Evolutionary conservation across 345 rosid species (phyloP).

Genomic region (Eucalyptus virginea): DNA sequence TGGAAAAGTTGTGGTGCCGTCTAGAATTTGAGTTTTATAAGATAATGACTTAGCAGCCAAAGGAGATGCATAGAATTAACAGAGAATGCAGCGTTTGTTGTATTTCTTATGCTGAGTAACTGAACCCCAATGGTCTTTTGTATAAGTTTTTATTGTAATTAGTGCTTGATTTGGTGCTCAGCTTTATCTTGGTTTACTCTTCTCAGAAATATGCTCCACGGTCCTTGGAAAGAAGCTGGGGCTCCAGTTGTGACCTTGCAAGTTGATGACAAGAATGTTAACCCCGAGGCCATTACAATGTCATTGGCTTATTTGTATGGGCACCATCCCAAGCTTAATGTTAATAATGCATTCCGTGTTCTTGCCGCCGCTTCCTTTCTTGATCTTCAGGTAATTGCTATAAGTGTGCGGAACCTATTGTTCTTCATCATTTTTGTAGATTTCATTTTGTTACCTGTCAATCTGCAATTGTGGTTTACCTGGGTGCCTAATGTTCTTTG

Average conservation of each 20-base stretch:
- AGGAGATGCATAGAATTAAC: neutral
- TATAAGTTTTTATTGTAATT: neutral
- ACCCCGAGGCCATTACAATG: conserved; percentile 68
- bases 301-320: conserved; percentile 90
- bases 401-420: neutral
- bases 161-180: neutral
- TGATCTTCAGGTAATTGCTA: conserved; percentile 73
- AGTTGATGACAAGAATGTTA: conserved; percentile 91
- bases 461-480: neutral
- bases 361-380: conserved; percentile 98
- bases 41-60: neutral
- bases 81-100: neutral
- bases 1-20: neutral
- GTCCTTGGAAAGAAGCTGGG: conserved; percentile 95
- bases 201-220: conserved; percentile 83
- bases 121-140: neutral
- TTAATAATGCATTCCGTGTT: conserved; percentile 80
- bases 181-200: neutral
- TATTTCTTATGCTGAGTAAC: neutral
- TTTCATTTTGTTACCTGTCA: neutral
- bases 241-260: conserved; percentile 61
- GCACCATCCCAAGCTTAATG: conserved; percentile 81
- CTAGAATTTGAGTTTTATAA: neutral
- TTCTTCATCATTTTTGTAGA: neutral
- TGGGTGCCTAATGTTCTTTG: neutral